Conservation (phyloP, 257 asterid species). For the Solanum acaule region DNA sequence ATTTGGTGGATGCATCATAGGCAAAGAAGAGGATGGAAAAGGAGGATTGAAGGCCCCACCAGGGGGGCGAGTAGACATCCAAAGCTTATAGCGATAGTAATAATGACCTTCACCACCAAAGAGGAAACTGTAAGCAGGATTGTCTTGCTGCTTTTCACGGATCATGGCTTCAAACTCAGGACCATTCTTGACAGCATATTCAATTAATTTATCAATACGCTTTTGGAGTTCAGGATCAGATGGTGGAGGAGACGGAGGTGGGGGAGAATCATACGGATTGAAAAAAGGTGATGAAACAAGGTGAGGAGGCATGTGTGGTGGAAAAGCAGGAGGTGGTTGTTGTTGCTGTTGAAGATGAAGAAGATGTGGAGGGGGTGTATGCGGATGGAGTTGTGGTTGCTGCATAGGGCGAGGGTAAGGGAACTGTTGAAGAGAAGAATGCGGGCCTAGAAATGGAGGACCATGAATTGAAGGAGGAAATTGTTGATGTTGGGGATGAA, state of each 20-base stretch:
- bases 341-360: conserved; percentile 35
- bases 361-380: conserved; percentile 57
- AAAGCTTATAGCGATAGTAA: conserved; percentile 84
- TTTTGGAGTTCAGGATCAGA: conserved; percentile 88
- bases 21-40: conserved; percentile 53
- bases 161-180: conserved; percentile 97
- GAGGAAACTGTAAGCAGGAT: conserved; percentile 80
- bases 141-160: conserved; percentile 91
- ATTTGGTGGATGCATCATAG: conserved; percentile 79
- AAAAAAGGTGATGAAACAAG: conserved; percentile 62
- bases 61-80: conserved; percentile 56
- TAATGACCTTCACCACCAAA: conserved; percentile 97
- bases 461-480: conserved; percentile 74
- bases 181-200: conserved; percentile 88
- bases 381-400: conserved; percentile 63
- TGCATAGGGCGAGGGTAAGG: conserved; percentile 77
- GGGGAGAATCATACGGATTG: conserved; percentile 61
- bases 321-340: conserved; percentile 61
- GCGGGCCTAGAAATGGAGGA: conserved; percentile 75
- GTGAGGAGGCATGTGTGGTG: conserved; percentile 73
- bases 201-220: conserved; percentile 84
- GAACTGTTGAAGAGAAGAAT: conserved; percentile 78
- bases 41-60: conserved; percentile 56
- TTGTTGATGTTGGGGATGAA: conserved; percentile 86
- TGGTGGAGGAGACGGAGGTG: conserved; percentile 84